phyloP scores from a whole-genome alignment of 2,329 filamentous ascomycete genomes.

The Apiospora kogelbergensis region DNA sequence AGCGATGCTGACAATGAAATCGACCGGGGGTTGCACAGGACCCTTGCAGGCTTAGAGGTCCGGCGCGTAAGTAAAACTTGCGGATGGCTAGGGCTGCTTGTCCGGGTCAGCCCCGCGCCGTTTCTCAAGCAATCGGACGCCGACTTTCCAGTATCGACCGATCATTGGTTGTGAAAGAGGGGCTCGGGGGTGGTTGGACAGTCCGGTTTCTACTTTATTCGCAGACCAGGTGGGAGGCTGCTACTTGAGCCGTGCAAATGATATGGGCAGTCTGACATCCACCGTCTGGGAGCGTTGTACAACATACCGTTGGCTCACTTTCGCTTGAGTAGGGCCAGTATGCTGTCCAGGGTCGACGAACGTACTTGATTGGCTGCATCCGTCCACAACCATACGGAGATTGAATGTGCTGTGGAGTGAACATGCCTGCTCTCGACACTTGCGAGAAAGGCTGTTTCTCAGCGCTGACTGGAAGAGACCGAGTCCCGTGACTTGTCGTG shows the following conservation, averaged over 20 bases:
- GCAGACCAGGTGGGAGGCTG: not conserved
- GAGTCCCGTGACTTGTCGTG: conserved; percentile 45
- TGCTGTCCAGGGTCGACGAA: not conserved
- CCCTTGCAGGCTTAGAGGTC: conserved; percentile 40
- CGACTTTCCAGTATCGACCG: conserved; percentile 33
- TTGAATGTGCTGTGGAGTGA: not conserved
- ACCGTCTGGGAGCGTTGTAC: not conserved
- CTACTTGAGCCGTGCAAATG: not conserved
- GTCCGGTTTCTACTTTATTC: not conserved
- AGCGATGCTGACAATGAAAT: conserved; percentile 9
- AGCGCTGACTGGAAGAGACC: conserved; percentile 36
- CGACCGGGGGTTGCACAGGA: conserved; percentile 16
- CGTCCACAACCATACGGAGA: not conserved
- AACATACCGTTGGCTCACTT: not conserved
- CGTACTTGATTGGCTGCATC: not conserved
- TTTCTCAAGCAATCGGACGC: conserved; percentile 48
- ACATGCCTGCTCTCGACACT: conserved; percentile 24
- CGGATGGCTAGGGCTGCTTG: conserved; percentile 36
- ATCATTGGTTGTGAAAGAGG: conserved; percentile 39
- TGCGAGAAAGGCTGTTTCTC: conserved; percentile 27
- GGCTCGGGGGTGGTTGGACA: conserved; percentile 14
- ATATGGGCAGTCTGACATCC: not conserved
- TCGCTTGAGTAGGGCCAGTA: not conserved
- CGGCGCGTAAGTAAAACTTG: conserved; percentile 54
- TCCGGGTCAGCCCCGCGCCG: conserved; percentile 37